Evolutionary conservation across 2,329 filamentous ascomycete species (phyloP), one percentile per base, ranked within the genome.

Genomic region (Neopestalotiopsis sp.): DNA sequence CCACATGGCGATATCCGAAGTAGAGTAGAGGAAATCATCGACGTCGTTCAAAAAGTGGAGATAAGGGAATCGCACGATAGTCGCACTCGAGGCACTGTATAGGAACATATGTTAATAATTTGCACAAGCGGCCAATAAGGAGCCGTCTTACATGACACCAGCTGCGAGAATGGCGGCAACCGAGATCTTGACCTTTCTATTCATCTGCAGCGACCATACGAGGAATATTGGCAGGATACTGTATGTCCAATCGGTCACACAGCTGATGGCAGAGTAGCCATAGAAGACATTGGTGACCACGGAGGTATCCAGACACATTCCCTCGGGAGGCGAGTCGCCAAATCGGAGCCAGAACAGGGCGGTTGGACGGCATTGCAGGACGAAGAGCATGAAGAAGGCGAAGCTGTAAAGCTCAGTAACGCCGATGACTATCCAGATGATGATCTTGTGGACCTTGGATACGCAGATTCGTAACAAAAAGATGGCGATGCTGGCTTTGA

Each of bases 1-100:
- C 82, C 82, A 85, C 67, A 84, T 81, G 20, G 82, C 81, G 5
- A 84, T 74, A 62, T 83, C 82, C 24, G 81, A 78, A 24, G 81
- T 82, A 52, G 81, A 77, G 76, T 81, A 84, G 12, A 84, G 79
- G 69, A 82, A 84, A 68, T 85, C 83, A 56, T 74, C 70, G 30
- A 78, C 78, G 7, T 79, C 72, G 40, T 75, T 76, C 17, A 85
- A 73, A 4, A 75, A 71, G 40, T 78, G 72, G 30, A 84, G 79
- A 70, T 83, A 85, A 0, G 81, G 77, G 60, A 84, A 81, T 1
- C 83, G 78, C 6, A 84, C 78, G 52, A 84, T 80, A 2, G 83
- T 83, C 4, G 82, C 83, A 32, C 78, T 78, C 4, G 80, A 82
- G 20, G 80, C 80, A 73, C 81, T 76, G 62, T 17, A 28, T 28